Evolutionary conservation across 192 early-diverging fungal genomes (phyloP).

Genomic region (Podila epigama): DNA sequence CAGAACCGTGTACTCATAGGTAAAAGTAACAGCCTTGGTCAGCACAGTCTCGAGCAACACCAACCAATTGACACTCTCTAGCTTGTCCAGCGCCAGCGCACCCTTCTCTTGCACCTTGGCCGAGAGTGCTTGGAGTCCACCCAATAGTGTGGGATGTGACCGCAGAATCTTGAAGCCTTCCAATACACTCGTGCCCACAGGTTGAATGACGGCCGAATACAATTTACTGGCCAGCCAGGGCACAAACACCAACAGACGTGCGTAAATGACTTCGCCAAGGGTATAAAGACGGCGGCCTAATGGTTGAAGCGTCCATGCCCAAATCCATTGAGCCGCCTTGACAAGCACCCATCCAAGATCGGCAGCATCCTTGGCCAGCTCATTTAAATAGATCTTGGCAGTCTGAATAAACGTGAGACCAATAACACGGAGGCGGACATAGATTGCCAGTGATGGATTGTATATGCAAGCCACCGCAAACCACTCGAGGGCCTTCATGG

Average conservation of each 20-base stretch:
- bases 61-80: conserved; percentile 43
- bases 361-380: conserved; percentile 29
- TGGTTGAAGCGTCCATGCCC: conserved; percentile 12
- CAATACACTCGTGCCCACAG: not conserved
- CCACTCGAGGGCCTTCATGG: conserved; percentile 8
- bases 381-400: conserved; percentile 35
- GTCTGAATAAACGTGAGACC: conserved; percentile 20
- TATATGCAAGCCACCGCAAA: conserved; percentile 29
- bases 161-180: conserved; percentile 27
- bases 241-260: not conserved
- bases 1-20: conserved; percentile 8
- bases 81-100: conserved; percentile 4
- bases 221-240: conserved; percentile 16
- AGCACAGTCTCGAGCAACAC: conserved; percentile 17
- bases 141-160: conserved; percentile 33
- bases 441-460: conserved; percentile 22
- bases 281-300: not conserved
- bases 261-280: not conserved
- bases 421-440: conserved; percentile 8
- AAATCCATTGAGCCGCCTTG: conserved; percentile 24
- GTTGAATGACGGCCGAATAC: not conserved
- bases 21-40: not conserved
- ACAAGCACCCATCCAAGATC: conserved; percentile 16
- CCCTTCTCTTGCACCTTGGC: conserved; percentile 15
- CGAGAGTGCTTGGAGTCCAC: conserved; percentile 28